Evolutionary conservation across 768 basidiomycete species (phyloP).

Genomic region (Macrolepiota dolichaula): DNA sequence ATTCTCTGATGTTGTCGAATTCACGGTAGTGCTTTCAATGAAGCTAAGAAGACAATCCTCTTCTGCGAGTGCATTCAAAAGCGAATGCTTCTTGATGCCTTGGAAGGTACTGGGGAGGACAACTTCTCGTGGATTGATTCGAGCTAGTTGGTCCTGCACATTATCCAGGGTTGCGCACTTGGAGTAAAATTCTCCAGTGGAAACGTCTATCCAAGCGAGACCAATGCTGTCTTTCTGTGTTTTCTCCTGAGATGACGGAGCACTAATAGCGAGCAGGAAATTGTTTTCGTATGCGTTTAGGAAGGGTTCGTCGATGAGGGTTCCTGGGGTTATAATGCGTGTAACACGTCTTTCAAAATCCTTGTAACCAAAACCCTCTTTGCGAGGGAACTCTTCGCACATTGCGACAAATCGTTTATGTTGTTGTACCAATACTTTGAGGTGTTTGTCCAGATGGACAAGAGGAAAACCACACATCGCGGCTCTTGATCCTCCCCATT

Average conservation of each 20-base stretch:
- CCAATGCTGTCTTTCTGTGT: slow-evolving; percentile 37
- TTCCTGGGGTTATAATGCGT: slow-evolving; percentile 90
- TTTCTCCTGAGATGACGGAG: slow-evolving; percentile 4
- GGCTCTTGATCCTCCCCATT: slow-evolving; percentile 66
- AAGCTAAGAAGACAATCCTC: slow-evolving; percentile 57
- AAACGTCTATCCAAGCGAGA: slow-evolving; percentile 92
- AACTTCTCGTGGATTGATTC: slow-evolving; percentile 80
- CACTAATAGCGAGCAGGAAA: slow-evolving; percentile 72
- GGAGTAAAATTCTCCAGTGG: slow-evolving; percentile 91
- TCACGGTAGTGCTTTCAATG: slow-evolving; percentile 16
- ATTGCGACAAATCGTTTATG: slow-evolving; percentile 85
- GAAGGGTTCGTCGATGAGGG: slow-evolving; percentile 90
- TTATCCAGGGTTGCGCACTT: slow-evolving; percentile 50
- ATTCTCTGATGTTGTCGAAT: background rate
- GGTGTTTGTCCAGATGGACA: slow-evolving; percentile 77
- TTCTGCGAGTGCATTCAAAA: slow-evolving; percentile 48
- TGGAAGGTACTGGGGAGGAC: slow-evolving; percentile 53
- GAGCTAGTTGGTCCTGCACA: slow-evolving; percentile 77
- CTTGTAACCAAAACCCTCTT: slow-evolving; percentile 42
- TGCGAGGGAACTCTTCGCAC: slow-evolving; percentile 84
- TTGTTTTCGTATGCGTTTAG: slow-evolving; percentile 85
- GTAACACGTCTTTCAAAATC: slow-evolving; percentile 79
- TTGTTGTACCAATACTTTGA: slow-evolving; percentile 82
- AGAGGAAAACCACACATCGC: slow-evolving; percentile 93
- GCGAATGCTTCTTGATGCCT: slow-evolving; percentile 35